These are phyloP conservation scores for Xylaria nigripes DNA, from an alignment of 495 filamentous ascomycete species.

Conservation along the genomic window DNA sequence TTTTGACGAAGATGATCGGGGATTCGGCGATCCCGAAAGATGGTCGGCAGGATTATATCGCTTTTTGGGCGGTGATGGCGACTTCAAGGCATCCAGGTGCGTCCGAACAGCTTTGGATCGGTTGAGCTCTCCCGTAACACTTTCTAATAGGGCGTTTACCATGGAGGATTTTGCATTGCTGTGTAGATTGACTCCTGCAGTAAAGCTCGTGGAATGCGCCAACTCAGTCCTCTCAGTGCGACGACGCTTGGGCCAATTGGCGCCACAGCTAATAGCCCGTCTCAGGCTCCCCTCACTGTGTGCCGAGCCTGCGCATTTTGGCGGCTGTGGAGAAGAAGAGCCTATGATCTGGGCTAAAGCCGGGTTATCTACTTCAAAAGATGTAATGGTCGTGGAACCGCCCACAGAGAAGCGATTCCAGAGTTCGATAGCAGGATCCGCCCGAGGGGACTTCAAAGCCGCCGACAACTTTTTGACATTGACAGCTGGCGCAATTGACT, in stretches of 20 bases:
- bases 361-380: slow-evolving; percentile 37
- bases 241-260: slow-evolving; percentile 55
- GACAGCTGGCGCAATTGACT: slow-evolving; percentile 22
- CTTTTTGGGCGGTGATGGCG: slow-evolving; percentile 26
- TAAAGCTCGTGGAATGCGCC: slow-evolving; percentile 7
- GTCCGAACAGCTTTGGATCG: slow-evolving; percentile 22
- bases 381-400: slow-evolving; percentile 25
- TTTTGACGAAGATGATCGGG: slow-evolving; percentile 12
- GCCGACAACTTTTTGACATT: slow-evolving; percentile 46
- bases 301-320: slow-evolving; percentile 35
- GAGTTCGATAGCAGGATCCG: slow-evolving; percentile 76
- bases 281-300: slow-evolving; percentile 48
- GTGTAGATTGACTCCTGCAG: slow-evolving; percentile 15
- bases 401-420: slow-evolving; percentile 66
- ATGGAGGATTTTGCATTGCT: slow-evolving; percentile 42
- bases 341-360: slow-evolving; percentile 54
- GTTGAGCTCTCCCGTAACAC: slow-evolving; percentile 33
- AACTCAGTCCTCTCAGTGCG: slow-evolving; percentile 32
- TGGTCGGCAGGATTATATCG: slow-evolving; percentile 11
- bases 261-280: slow-evolving; percentile 67
- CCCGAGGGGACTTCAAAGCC: slow-evolving; percentile 63
- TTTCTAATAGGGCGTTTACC: slow-evolving; percentile 37
- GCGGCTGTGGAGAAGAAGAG: slow-evolving; percentile 62
- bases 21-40: slow-evolving; percentile 12
- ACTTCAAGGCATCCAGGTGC: slow-evolving; percentile 15